Conservation (phyloP, 306 rosid genomes). For the Cicer pinnatifidum region DNA sequence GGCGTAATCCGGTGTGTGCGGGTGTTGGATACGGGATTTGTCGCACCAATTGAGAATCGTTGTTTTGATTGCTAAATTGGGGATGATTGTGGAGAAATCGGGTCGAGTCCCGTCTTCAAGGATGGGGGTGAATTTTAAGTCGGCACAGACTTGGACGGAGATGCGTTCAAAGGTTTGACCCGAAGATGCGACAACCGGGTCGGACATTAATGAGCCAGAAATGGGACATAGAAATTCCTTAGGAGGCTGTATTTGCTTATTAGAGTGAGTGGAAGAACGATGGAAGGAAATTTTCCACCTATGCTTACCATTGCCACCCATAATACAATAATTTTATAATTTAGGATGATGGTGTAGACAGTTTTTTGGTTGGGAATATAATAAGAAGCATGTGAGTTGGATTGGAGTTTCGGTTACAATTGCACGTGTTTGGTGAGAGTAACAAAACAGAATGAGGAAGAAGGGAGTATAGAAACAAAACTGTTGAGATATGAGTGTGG, state of each 20-base stretch:
- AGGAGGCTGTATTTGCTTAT: slow-evolving; percentile 52
- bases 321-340: neutral
- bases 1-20: slow-evolving; percentile 59
- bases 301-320: slow-evolving; percentile 82
- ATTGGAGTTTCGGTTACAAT: neutral
- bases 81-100: slow-evolving; percentile 72
- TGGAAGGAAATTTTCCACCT: slow-evolving; percentile 72
- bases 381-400: slow-evolving; percentile 5
- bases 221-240: slow-evolving; percentile 73
- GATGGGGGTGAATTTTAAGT: slow-evolving; percentile 55
- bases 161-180: slow-evolving; percentile 92
- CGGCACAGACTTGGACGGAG: slow-evolving; percentile 63
- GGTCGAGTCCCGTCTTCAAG: slow-evolving; percentile 71
- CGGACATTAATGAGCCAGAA: slow-evolving; percentile 74
- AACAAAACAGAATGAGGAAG: no score
- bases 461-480: no score
- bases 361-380: neutral
- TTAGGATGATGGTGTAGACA: neutral
- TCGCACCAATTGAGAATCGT: slow-evolving; percentile 75
- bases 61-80: slow-evolving; percentile 64
- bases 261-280: slow-evolving; percentile 57
- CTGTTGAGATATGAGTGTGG: neutral
- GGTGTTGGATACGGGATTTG: slow-evolving; percentile 43
- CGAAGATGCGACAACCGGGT: slow-evolving; percentile 87
- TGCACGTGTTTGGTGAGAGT: neutral